A percentile compares a stretch with the other conserved stretches of the same genome.
These are phyloP conservation scores for Oryza glumipatula DNA, from an alignment of 176 grass and related monocot genomes.

Conservation along the genomic window DNA sequence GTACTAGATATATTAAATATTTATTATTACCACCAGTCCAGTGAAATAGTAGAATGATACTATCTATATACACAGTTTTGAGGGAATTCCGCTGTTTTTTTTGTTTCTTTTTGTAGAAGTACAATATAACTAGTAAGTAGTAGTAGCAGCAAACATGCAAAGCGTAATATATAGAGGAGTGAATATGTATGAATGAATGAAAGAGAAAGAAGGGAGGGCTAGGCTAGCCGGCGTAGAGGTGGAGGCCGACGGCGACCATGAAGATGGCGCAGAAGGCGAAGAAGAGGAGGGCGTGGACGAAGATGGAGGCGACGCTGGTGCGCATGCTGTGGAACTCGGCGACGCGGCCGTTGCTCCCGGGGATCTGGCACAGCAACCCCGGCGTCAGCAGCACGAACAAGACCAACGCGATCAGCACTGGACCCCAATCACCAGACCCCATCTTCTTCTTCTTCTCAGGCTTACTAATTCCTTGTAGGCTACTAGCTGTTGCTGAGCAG, in stretches of 20 bases:
- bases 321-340: constrained; percentile 54
- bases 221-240: constrained; percentile 17
- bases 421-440: constrained; percentile 42
- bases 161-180: background rate
- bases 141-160: background rate
- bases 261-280: constrained; percentile 62
- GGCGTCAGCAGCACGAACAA: constrained; percentile 58
- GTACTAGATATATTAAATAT: background rate
- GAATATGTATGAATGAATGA: no score
- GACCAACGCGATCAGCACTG: constrained; percentile 54
- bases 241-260: constrained; percentile 47
- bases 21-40: background rate
- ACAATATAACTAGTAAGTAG: no score
- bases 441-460: background rate
- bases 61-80: no score
- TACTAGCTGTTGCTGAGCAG: background rate
- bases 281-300: constrained; percentile 62
- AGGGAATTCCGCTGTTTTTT: no score
- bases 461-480: background rate
- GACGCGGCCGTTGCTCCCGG: constrained; percentile 18
- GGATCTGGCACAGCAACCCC: constrained; percentile 55
- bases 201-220: background rate
- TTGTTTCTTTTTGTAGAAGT: background rate
- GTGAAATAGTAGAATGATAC: background rate
- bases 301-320: constrained; percentile 43